Conservation (phyloP, 257 asterid genomes). For the Plectranthus barbatus region DNA sequence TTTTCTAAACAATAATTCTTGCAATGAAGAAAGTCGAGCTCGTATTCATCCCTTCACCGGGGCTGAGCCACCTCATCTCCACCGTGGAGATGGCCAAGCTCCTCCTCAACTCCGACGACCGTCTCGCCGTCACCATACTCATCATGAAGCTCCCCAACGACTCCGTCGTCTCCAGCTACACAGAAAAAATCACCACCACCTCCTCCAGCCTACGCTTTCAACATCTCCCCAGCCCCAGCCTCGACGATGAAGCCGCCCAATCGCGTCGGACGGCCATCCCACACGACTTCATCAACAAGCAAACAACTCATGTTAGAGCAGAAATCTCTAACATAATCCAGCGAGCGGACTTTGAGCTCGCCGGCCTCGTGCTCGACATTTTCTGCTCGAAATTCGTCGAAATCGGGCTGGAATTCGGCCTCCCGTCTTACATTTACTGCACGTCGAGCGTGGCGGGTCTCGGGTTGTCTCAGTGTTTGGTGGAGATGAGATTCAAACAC, state of each 20-base stretch:
- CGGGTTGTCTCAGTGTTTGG: not conserved
- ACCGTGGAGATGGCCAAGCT: constrained; percentile 35
- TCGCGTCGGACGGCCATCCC: not conserved
- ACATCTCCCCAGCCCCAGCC: constrained; percentile 16
- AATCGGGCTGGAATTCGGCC: too few relatives aligned
- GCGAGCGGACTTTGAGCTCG: not conserved
- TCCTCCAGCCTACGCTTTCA: constrained; percentile 15
- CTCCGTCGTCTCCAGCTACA: not conserved
- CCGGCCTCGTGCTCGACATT: constrained; percentile 40
- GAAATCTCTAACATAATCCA: constrained; percentile 13
- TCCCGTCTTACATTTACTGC: too few relatives aligned
- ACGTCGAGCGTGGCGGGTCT: not conserved
- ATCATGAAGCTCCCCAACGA: constrained; percentile 21
- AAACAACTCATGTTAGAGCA: constrained; percentile 20
- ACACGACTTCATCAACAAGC: constrained; percentile 17
- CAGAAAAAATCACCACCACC: not conserved
- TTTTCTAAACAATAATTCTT: too few relatives aligned
- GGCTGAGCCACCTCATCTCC: constrained; percentile 46
- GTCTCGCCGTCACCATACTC: constrained; percentile 35
- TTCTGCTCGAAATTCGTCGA: too few relatives aligned
- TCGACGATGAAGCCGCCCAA: not conserved
- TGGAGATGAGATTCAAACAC: not conserved
- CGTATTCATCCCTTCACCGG: too few relatives aligned
- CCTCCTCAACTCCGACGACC: constrained; percentile 23
- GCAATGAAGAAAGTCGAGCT: too few relatives aligned